A percentile compares a stretch with the other conserved stretches of the same genome.
phyloP scores from a whole-genome alignment of 768 basidiomycete genomes.

The Agaricus blazei region DNA sequence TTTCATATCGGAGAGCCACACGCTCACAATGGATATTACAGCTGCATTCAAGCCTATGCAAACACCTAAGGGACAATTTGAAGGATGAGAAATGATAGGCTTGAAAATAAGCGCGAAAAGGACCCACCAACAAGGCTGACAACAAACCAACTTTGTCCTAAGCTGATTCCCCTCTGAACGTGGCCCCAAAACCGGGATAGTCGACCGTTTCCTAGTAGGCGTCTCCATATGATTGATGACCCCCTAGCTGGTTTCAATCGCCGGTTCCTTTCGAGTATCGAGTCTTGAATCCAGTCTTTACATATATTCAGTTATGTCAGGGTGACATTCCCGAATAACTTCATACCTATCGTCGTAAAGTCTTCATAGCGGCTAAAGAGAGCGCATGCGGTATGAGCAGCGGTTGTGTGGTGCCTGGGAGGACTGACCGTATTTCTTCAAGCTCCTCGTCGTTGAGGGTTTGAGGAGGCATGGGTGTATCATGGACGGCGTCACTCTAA shows the following conservation, averaged over 20 bases:
- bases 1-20: constrained; percentile 97
- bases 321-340: background rate
- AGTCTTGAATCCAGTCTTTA: constrained; percentile 96
- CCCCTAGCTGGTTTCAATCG: constrained; percentile 59
- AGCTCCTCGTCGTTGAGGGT: constrained; percentile 63
- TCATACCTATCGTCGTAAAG: constrained; percentile 85
- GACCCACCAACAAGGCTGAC: constrained; percentile 83
- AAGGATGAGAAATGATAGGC: background rate
- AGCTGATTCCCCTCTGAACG: constrained; percentile 51
- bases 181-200: constrained; percentile 59
- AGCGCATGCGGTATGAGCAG: constrained; percentile 13
- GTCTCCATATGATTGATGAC: constrained; percentile 34
- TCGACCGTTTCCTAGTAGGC: constrained; percentile 46
- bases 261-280: constrained; percentile 80
- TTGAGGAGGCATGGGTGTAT: constrained; percentile 32
- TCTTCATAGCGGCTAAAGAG: constrained; percentile 81
- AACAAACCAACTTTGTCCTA: constrained; percentile 90
- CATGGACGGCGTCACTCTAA: background rate
- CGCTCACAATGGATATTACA: constrained; percentile 89
- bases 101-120: background rate
- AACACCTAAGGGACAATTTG: constrained; percentile 48
- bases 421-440: constrained; percentile 55
- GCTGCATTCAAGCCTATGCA: constrained; percentile 94
- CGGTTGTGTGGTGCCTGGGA: background rate
- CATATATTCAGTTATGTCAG: constrained; percentile 4